These are phyloP conservation scores for Glaciozyma martinii DNA, from an alignment of 768 basidiomycete species.

Conservation along the genomic window DNA sequence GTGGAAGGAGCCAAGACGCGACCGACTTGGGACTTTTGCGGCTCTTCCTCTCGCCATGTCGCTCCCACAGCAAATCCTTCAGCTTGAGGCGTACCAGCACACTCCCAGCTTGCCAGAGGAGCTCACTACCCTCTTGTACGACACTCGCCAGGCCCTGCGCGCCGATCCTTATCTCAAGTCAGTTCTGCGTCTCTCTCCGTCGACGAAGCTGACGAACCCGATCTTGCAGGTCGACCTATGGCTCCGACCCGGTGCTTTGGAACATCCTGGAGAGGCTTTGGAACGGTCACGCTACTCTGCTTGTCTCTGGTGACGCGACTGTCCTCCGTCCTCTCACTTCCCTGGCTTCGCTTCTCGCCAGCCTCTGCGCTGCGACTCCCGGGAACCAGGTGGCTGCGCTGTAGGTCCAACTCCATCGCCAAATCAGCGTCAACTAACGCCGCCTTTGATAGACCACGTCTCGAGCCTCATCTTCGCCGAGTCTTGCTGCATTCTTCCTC, in stretches of 20 bases:
- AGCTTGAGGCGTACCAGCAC: background rate
- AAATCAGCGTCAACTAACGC: background rate
- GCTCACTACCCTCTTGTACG: constrained; percentile 10
- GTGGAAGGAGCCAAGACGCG: background rate
- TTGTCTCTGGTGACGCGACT: background rate
- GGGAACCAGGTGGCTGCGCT: constrained; percentile 8
- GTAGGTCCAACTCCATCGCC: constrained; percentile 1
- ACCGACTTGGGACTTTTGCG: background rate
- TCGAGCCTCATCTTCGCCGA: constrained; percentile 14
- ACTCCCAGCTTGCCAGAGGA: background rate
- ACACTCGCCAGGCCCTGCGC: constrained; percentile 5
- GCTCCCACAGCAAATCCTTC: background rate
- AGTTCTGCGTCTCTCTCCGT: background rate
- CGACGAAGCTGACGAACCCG: background rate
- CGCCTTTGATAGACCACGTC: background rate
- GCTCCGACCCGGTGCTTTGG: background rate
- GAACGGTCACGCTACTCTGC: background rate
- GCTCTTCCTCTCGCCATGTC: background rate
- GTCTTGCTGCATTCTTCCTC: constrained; percentile 15
- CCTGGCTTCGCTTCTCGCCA: constrained; percentile 13
- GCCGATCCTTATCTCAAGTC: background rate
- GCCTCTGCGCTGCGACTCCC: constrained; percentile 3
- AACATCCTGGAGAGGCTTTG: background rate
- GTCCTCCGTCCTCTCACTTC: constrained; percentile 6
- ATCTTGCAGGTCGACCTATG: background rate